phyloP scores from a whole-genome alignment of 2,329 filamentous ascomycete species.

The Calonectria pseudoreteaudii region DNA sequence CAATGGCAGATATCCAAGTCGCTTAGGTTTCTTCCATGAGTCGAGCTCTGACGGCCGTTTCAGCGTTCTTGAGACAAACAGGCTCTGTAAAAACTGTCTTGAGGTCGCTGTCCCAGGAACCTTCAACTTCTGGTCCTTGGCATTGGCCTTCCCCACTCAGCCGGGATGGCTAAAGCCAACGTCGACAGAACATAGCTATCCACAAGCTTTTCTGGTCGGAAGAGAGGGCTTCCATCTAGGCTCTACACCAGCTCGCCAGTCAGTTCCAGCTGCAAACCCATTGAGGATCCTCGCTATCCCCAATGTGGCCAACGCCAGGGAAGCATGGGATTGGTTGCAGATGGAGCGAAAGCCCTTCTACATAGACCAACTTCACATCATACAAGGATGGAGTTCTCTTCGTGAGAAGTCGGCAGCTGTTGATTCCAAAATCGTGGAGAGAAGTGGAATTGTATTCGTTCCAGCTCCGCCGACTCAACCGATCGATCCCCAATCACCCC shows the following conservation, averaged over 20 bases:
- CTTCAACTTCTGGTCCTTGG: conserved; percentile 21
- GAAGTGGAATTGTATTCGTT: neutral
- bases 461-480: neutral
- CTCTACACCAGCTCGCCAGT: no score
- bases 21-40: conserved; percentile 24
- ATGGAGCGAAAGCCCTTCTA: conserved; percentile 25
- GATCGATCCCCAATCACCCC: neutral
- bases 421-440: neutral
- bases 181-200: neutral
- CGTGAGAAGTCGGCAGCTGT: neutral
- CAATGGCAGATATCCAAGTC: conserved; percentile 13
- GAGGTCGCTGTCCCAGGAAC: neutral
- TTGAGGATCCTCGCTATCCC: neutral
- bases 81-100: conserved; percentile 14
- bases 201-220: neutral
- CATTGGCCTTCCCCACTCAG: no score
- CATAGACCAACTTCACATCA: conserved; percentile 27
- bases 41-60: neutral
- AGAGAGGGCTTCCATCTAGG: neutral
- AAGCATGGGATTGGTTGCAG: conserved; percentile 26
- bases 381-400: neutral
- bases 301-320: neutral
- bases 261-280: neutral
- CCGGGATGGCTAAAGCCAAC: neutral
- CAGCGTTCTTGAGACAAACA: conserved; percentile 21